Evolutionary conservation across 331 rosid genomes (phyloP).

Genomic region (Malus hybrid): DNA sequence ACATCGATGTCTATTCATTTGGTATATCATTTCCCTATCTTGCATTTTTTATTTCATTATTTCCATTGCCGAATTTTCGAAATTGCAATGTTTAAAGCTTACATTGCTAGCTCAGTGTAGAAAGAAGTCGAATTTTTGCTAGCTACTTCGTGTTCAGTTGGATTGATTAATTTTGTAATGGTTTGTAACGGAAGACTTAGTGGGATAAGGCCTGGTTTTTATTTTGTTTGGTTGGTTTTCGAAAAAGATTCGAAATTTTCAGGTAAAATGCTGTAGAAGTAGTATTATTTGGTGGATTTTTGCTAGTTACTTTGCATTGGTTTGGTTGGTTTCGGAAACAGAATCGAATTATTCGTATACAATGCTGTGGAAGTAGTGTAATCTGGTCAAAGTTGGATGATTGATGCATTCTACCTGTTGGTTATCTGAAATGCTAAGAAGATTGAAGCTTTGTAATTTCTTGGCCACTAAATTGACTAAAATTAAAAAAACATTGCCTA

Average conservation of each 20-base stretch:
- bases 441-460: neutral
- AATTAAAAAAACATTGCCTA: neutral
- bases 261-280: no score
- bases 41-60: neutral
- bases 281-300: no score
- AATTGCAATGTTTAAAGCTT: neutral
- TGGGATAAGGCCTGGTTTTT: no score
- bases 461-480: neutral
- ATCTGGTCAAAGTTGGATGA: neutral
- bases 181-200: neutral
- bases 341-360: neutral
- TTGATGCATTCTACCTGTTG: neutral
- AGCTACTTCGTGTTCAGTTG: neutral
- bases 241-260: no score
- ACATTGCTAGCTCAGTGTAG: neutral
- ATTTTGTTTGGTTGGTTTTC: no score
- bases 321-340: neutral
- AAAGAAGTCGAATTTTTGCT: neutral
- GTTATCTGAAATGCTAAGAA: neutral
- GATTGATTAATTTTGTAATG: neutral
- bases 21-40: slow-evolving; percentile 33
- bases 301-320: neutral
- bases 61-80: neutral
- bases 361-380: neutral
- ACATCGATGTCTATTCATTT: slow-evolving; percentile 81